Conservation (phyloP, 257 asterid species). For the Cruciata laevipes region DNA sequence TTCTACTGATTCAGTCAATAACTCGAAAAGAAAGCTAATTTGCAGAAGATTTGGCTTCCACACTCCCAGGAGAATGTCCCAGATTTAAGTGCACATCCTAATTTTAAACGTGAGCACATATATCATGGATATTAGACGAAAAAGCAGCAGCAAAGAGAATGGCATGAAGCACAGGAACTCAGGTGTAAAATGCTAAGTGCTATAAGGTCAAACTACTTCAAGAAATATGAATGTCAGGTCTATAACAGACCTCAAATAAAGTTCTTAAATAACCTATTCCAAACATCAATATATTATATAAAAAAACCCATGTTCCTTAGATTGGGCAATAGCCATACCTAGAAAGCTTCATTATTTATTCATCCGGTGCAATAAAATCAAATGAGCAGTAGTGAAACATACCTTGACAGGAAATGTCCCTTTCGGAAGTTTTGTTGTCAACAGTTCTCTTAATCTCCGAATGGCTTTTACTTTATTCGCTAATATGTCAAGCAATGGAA, state of each 20-base stretch:
- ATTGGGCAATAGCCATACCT: not conserved
- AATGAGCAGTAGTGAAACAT: conserved; percentile 7
- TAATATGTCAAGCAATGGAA: conserved; percentile 89
- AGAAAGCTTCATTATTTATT: not conserved
- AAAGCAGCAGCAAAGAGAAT: not conserved
- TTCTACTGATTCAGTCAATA: not conserved
- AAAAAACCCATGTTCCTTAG: not conserved
- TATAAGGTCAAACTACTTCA: not conserved
- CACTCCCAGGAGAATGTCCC: not conserved
- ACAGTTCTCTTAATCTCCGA: conserved; percentile 73
- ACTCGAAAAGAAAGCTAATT: not conserved
- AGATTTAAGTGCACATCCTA: not conserved
- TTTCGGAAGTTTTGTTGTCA: conserved; percentile 83
- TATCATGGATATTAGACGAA: not conserved
- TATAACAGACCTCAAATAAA: not conserved
- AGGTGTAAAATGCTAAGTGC: not conserved
- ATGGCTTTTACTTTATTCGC: conserved; percentile 96
- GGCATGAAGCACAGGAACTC: not conserved
- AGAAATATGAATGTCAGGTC: not conserved
- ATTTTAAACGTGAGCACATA: not conserved
- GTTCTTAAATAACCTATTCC: not conserved
- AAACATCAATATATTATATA: not conserved
- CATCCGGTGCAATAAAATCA: not conserved
- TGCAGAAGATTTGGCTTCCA: not conserved
- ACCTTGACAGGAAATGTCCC: conserved; percentile 97